Percentiles rank a stretch among this genome's conserved stretches.
These are phyloP conservation scores for Prunus mongolica DNA, from an alignment of 306 rosid species.

Conservation along the genomic window DNA sequence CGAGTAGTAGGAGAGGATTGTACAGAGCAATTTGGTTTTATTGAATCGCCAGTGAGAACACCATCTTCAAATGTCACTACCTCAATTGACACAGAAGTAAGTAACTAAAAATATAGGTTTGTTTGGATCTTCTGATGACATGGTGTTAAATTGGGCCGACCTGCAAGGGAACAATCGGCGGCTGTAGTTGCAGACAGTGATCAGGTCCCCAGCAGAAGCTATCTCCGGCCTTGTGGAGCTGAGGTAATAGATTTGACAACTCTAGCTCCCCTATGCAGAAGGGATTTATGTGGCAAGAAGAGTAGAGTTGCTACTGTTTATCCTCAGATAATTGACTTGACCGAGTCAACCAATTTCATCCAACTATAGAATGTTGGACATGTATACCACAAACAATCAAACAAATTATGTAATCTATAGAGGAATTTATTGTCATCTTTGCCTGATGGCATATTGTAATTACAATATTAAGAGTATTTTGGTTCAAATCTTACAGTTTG, in stretches of 20 bases:
- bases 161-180: conserved; percentile 20
- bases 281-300: conserved; percentile 37
- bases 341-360: conserved; percentile 64
- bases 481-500: neutral
- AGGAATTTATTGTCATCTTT: neutral
- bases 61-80: conserved; percentile 14
- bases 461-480: neutral
- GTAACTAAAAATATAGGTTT: no score
- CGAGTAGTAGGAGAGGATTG: conserved; percentile 30
- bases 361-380: conserved; percentile 34
- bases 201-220: conserved; percentile 12
- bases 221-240: conserved; percentile 31
- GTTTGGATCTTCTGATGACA: neutral
- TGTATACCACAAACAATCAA: neutral
- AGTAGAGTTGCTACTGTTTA: conserved; percentile 43
- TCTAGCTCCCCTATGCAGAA: conserved; percentile 69
- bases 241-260: conserved; percentile 77
- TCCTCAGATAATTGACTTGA: conserved; percentile 62
- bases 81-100: no score
- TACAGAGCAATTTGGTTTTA: conserved; percentile 15
- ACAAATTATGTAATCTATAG: neutral
- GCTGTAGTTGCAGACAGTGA: conserved; percentile 4
- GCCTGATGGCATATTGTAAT: conserved; percentile 6
- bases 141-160: conserved; percentile 21
- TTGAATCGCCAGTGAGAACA: conserved; percentile 8